Percentiles rank a stretch among this genome's conserved stretches.
Conservation (phyloP, 1,284 basidiomycete genomes). For the Tremellales sp. region DNA sequence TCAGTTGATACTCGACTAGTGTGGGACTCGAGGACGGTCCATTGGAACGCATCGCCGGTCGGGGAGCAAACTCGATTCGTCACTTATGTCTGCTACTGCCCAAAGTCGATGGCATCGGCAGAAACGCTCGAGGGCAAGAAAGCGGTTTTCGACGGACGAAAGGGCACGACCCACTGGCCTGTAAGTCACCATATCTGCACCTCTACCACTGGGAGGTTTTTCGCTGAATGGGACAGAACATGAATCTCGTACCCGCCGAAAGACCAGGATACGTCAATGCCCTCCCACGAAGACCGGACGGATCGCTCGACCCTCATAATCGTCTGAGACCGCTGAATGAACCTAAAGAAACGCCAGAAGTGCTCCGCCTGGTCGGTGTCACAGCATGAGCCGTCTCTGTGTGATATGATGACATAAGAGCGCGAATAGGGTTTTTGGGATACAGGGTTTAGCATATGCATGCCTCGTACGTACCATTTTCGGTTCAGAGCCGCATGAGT, state of each 20-base stretch:
- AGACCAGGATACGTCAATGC: slow-evolving; percentile 10
- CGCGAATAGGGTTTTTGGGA: too few species aligned
- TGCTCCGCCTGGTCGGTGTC: slow-evolving; percentile 16
- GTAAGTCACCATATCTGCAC: not conserved
- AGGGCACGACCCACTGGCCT: slow-evolving; percentile 27
- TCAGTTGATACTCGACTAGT: too few species aligned
- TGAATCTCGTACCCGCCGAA: slow-evolving; percentile 18
- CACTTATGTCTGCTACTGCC: slow-evolving; percentile 22
- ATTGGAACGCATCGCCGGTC: slow-evolving; percentile 24
- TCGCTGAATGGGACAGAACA: slow-evolving; percentile 6
- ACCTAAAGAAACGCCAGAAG: slow-evolving; percentile 13
- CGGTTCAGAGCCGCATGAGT: too few species aligned
- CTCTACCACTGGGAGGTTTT: not conserved
- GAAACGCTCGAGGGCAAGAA: slow-evolving; percentile 9
- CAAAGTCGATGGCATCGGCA: slow-evolving; percentile 6
- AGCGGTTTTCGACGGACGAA: slow-evolving; percentile 15
- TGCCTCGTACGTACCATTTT: too few species aligned
- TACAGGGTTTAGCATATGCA: too few species aligned
- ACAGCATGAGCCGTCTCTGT: slow-evolving; percentile 1
- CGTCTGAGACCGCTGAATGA: slow-evolving; percentile 11
- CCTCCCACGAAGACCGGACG: slow-evolving; percentile 16
- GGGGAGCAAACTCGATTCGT: slow-evolving; percentile 25
- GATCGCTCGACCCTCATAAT: slow-evolving; percentile 14
- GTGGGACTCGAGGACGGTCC: slow-evolving; percentile 30
- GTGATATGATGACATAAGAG: too few species aligned